phyloP scores from a whole-genome alignment of 495 filamentous ascomycete genomes.

The Aspergillus asperescens region DNA sequence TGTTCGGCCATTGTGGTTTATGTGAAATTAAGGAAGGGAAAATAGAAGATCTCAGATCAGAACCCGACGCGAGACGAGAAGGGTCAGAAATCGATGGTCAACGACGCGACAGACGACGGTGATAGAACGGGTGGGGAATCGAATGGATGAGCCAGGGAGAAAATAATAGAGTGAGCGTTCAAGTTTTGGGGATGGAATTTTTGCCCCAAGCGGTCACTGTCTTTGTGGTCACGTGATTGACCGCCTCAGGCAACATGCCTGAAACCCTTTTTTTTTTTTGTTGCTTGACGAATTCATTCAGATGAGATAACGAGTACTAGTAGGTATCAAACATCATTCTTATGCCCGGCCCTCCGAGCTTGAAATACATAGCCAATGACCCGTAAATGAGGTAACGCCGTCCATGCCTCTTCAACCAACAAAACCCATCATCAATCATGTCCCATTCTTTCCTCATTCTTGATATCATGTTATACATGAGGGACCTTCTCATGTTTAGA shows the following conservation, averaged over 20 bases:
- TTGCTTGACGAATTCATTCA: no score
- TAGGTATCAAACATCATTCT: not conserved
- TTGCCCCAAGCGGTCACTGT: constrained; percentile 37
- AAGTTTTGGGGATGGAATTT: constrained; percentile 41
- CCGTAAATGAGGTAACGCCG: not conserved
- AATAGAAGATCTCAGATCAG: constrained; percentile 7
- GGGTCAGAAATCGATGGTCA: constrained; percentile 13
- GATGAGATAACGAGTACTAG: no score
- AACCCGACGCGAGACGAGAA: not conserved
- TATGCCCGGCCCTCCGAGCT: not conserved
- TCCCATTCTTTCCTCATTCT: constrained; percentile 14
- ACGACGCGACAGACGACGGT: constrained; percentile 21
- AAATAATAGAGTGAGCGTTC: constrained; percentile 24
- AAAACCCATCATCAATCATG: constrained; percentile 15
- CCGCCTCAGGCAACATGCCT: constrained; percentile 28
- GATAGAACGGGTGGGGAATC: constrained; percentile 21
- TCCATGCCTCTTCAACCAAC: constrained; percentile 6
- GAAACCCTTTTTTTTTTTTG: constrained; percentile 8
- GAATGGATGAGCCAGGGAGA: constrained; percentile 21
- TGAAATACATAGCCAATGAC: constrained; percentile 1
- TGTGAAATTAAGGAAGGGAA: constrained; percentile 21
- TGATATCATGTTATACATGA: not conserved
- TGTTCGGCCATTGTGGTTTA: constrained; percentile 55
- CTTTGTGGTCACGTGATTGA: constrained; percentile 33
- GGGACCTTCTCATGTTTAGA: not conserved